Base-by-base conservation (phyloP, 148 eudicot genomes). In the Camellia granthamiana region DNA sequence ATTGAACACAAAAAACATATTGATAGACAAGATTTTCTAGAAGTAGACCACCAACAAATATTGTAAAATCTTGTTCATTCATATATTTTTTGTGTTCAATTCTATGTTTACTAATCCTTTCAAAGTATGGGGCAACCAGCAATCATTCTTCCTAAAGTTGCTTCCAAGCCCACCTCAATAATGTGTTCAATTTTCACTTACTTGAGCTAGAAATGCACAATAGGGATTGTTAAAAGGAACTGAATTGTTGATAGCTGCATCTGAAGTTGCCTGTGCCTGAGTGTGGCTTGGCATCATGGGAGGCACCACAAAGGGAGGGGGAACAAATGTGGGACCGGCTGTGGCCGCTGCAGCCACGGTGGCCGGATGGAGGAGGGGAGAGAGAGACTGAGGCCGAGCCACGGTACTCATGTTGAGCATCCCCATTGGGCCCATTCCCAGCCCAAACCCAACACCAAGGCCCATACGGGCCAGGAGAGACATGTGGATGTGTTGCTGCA, bases 401-500 rank as follows among this genome's bases (percentile, higher is more conserved):
- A 15, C 84, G 78, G 81, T 42, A 38, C 77, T 74, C 83, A 83
- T 83, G 75, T 88, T 86, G 19, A 88, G 76, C 91, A 90, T 89
- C n/a, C 93, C 92, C 73, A 30, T 30, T 30, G 38, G 38, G 38
- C 38, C 38, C 38, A 90, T 79, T 3, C 93, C 92, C 85, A 89
- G 83, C 14, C 93, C 91, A 16, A 86, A 81, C 1, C 91, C 89
- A 15, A 81, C 79, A 3, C 90, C 97, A 88, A 89, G 89, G 42
- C 94, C 97, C 90, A 91, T 87, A 18, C 90, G 86, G 1, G 95
- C 95, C 18, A 91, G 81, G 38, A 89, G 86, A 30, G 98, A 85
- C 95, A 94, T 92, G 84, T 92, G 97, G 21, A 92, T 79, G 5
- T 92, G 95, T 30, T 91, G 98, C 23, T 92, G 98, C 91, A 92